Conservation (phyloP, 768 basidiomycete species). For the Kockovaella imperatae region DNA sequence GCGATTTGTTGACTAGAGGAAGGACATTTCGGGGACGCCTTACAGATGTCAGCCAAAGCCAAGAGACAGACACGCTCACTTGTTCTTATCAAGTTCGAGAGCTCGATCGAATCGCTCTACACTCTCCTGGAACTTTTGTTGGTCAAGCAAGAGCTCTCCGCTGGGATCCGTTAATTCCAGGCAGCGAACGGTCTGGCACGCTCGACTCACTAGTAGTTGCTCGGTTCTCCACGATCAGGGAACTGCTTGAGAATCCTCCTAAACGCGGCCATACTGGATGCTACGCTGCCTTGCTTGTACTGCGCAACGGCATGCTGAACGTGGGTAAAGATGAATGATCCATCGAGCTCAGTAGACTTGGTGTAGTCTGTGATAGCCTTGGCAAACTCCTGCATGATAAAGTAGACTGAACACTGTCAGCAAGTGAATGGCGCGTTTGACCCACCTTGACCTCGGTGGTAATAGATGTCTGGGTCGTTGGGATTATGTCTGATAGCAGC, state of each 20-base stretch:
- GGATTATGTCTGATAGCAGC: constrained; percentile 73
- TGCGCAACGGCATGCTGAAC: constrained; percentile 95
- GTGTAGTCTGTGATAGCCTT: constrained; percentile 85
- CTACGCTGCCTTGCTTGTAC: constrained; percentile 76
- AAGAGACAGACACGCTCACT: constrained; percentile 48
- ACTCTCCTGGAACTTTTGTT: constrained; percentile 69
- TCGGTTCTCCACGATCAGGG: constrained; percentile 77
- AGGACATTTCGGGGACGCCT: constrained; percentile 62
- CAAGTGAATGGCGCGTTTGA: constrained; percentile 1
- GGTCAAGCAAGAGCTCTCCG: constrained; percentile 89
- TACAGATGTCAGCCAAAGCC: not conserved
- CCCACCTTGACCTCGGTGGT: constrained; percentile 92
- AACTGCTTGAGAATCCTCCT: constrained; percentile 73
- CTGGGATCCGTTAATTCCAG: no score
- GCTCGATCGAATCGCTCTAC: constrained; percentile 88
- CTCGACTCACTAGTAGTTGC: constrained; percentile 78
- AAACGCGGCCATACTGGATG: constrained; percentile 84
- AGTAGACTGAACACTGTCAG: constrained; percentile 56
- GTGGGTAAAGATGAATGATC: constrained; percentile 87
- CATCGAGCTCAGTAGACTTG: constrained; percentile 78
- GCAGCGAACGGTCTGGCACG: no score
- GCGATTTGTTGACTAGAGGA: constrained; percentile 94
- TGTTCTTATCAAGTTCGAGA: constrained; percentile 73
- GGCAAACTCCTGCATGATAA: constrained; percentile 84
- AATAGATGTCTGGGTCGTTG: constrained; percentile 90